phyloP scores from a whole-genome alignment of 1,284 basidiomycete species.

The Rhodotorula sp. region DNA sequence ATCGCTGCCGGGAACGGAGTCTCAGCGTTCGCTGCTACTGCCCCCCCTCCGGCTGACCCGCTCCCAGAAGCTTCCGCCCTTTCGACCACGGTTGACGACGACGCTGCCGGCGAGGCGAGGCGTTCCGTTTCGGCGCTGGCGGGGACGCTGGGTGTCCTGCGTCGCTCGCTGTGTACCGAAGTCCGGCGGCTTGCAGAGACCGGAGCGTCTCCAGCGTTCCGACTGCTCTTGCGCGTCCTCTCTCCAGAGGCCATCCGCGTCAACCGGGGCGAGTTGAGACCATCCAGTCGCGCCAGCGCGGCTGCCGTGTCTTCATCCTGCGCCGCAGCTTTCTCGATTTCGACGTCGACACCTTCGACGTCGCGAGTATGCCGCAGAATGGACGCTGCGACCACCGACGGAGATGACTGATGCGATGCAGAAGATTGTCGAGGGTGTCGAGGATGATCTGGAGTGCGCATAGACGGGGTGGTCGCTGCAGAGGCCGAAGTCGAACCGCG shows the following conservation, averaged over 20 bases:
- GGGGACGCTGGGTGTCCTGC: slow-evolving; percentile 56
- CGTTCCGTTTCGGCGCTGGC: not conserved
- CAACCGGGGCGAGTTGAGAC: slow-evolving; percentile 54
- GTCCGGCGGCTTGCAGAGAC: not conserved
- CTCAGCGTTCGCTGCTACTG: slow-evolving; percentile 55
- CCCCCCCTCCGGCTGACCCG: not conserved
- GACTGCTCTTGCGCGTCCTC: slow-evolving; percentile 43
- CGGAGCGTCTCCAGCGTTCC: slow-evolving; percentile 37
- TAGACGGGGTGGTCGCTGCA: slow-evolving; percentile 11
- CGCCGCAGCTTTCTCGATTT: slow-evolving; percentile 72
- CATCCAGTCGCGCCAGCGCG: slow-evolving; percentile 89
- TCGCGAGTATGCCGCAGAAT: slow-evolving; percentile 47
- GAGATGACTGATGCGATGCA: slow-evolving; percentile 40
- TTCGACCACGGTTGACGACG: not conserved
- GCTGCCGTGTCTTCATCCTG: slow-evolving; percentile 84
- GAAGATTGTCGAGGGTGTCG: slow-evolving; percentile 25
- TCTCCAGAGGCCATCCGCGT: slow-evolving; percentile 51
- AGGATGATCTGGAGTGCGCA: slow-evolving; percentile 31
- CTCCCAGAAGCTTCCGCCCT: too few relatives aligned
- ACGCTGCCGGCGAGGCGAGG: slow-evolving; percentile 24
- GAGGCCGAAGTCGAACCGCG: slow-evolving; percentile 47
- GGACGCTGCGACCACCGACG: slow-evolving; percentile 43
- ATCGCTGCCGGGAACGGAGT: slow-evolving; percentile 18
- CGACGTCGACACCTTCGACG: slow-evolving; percentile 53
- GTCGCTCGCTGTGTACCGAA: not conserved